Conservation (phyloP, 352 stramenopile species). For the Pythium oligandrum region DNA sequence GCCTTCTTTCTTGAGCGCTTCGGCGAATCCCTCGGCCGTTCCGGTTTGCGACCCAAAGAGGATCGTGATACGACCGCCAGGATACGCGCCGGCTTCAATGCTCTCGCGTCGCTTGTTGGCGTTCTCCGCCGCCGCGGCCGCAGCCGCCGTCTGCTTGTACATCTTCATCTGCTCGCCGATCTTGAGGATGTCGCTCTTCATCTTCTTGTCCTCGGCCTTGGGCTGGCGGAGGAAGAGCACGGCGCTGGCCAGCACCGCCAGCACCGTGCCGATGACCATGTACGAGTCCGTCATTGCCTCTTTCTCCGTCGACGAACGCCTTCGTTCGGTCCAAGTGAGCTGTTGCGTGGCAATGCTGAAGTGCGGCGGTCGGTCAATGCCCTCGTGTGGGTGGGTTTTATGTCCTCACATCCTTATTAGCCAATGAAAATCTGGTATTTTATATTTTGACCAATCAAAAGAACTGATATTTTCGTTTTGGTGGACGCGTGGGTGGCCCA, state of each 20-base stretch:
- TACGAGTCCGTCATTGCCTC: slow-evolving; percentile 44
- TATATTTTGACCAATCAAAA: slow-evolving; percentile 4
- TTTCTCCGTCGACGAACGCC: too few relatives aligned
- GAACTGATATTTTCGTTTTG: neutral
- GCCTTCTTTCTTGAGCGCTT: slow-evolving; percentile 90
- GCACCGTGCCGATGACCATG: slow-evolving; percentile 57
- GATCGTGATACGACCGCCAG: slow-evolving; percentile 80
- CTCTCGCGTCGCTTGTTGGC: slow-evolving; percentile 6
- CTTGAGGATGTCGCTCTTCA: slow-evolving; percentile 58
- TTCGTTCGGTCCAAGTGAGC: too few relatives aligned
- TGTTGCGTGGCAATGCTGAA: too few relatives aligned
- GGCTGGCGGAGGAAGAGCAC: slow-evolving; percentile 55
- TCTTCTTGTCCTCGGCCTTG: slow-evolving; percentile 54
- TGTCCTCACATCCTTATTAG: too few relatives aligned
- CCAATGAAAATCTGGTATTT: too few relatives aligned
- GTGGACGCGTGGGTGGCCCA: neutral
- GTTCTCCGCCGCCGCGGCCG: slow-evolving; percentile 7
- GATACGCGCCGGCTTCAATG: slow-evolving; percentile 38
- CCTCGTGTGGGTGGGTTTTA: too few relatives aligned
- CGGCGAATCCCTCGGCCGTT: slow-evolving; percentile 96
- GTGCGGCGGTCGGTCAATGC: too few relatives aligned
- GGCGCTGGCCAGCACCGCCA: slow-evolving; percentile 56
- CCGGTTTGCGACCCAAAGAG: slow-evolving; percentile 98
- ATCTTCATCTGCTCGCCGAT: slow-evolving; percentile 78
- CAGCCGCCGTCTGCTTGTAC: slow-evolving; percentile 61